Percentiles rank a stretch among this genome's conserved stretches.
Conservation (phyloP, 805 yeast species). For the Ogataea naganishii region DNA sequence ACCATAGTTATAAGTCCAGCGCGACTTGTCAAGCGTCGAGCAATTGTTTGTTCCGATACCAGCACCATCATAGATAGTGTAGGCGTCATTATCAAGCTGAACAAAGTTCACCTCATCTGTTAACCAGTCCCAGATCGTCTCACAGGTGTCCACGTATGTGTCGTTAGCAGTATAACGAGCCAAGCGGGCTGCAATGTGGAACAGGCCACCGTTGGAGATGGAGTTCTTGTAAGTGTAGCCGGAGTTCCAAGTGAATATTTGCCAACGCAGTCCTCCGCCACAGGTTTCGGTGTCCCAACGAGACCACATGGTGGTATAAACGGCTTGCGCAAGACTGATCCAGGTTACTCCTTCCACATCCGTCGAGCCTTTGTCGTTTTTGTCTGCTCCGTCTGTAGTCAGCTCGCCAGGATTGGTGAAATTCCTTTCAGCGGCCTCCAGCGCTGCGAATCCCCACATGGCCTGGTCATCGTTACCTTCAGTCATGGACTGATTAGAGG, state of each 20-base stretch:
- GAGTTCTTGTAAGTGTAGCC: constrained; percentile 84
- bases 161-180: constrained; percentile 71
- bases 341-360: constrained; percentile 37
- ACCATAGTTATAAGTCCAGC: constrained; percentile 71
- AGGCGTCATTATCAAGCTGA: constrained; percentile 19
- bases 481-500: constrained; percentile 70
- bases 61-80: constrained; percentile 51
- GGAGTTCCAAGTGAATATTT: constrained; percentile 79
- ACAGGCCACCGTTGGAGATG: constrained; percentile 79
- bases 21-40: constrained; percentile 34
- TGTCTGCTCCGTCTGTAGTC: constrained; percentile 1
- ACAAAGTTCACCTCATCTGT: constrained; percentile 13
- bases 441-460: constrained; percentile 82
- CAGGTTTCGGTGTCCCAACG: constrained; percentile 66
- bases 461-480: constrained; percentile 95
- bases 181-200: constrained; percentile 74
- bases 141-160: constrained; percentile 67
- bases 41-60: constrained; percentile 36
- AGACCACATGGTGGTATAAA: constrained; percentile 72
- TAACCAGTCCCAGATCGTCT: constrained; percentile 66
- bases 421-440: constrained; percentile 79
- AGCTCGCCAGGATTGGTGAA: constrained; percentile 56
- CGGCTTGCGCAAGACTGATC: constrained; percentile 76
- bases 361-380: constrained; percentile 30
- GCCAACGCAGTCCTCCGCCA: constrained; percentile 87